A percentile compares a stretch with the other conserved stretches of the same genome.
phyloP scores from a whole-genome alignment of 129 eudicot species.

The Dittrichia graveolens region DNA sequence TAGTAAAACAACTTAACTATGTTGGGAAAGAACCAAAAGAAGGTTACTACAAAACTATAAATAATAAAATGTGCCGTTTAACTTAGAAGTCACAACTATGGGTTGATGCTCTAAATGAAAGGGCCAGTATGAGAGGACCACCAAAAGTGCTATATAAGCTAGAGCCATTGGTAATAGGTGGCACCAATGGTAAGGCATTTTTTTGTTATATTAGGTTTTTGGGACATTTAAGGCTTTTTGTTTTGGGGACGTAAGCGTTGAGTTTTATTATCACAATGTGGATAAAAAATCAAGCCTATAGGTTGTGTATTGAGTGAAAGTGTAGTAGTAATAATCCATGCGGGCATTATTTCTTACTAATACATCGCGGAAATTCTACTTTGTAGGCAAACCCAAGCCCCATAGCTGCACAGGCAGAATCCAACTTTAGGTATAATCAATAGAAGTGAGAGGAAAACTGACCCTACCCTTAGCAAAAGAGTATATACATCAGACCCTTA shows the following conservation, averaged over 20 bases:
- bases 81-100: neutral
- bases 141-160: slow-evolving; percentile 1
- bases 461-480: slow-evolving; percentile 19
- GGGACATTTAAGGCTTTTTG: neutral
- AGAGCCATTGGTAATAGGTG: slow-evolving; percentile 10
- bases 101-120: slow-evolving; percentile 12
- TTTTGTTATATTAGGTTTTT: neutral
- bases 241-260: slow-evolving; percentile 11
- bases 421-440: neutral
- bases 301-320: slow-evolving; percentile 3
- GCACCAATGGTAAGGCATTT: slow-evolving; percentile 2
- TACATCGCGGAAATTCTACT: too few species aligned
- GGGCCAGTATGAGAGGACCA: neutral
- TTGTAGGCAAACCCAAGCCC: too few species aligned
- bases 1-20: neutral
- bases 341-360: neutral
- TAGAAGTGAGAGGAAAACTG: slow-evolving; percentile 15
- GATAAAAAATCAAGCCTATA: slow-evolving; percentile 6
- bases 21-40: neutral
- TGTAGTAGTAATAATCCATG: neutral
- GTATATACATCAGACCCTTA: neutral
- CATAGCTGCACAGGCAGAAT: too few species aligned
- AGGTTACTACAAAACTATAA: neutral
- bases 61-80: neutral
- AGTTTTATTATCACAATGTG: slow-evolving; percentile 9